Evolutionary conservation across 257 asterid species (phyloP).

Genomic region (Voacanga thouarsii): DNA sequence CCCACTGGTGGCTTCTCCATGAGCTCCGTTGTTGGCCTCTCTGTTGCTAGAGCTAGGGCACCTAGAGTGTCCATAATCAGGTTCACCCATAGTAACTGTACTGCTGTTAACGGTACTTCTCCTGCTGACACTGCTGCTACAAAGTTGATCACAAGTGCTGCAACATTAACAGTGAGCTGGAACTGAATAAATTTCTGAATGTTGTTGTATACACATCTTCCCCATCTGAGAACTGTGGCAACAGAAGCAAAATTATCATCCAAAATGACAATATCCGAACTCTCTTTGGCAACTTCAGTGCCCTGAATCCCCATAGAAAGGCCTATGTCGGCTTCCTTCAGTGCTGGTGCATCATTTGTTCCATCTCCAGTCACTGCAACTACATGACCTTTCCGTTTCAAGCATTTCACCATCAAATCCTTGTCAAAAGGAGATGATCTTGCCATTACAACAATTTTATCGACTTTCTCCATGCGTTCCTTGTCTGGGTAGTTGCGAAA

Average conservation of each 20-base stretch:
- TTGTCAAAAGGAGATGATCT: slow-evolving; percentile 78
- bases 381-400: slow-evolving; percentile 54
- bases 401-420: slow-evolving; percentile 67
- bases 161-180: slow-evolving; percentile 57
- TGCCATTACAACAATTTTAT: slow-evolving; percentile 57
- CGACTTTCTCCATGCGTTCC: slow-evolving; percentile 56
- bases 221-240: slow-evolving; percentile 48
- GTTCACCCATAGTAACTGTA: slow-evolving; percentile 53
- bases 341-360: slow-evolving; percentile 68
- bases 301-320: slow-evolving; percentile 77
- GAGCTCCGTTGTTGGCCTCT: slow-evolving; percentile 41
- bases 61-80: slow-evolving; percentile 50
- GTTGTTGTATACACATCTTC: slow-evolving; percentile 56
- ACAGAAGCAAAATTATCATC: slow-evolving; percentile 64
- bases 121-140: slow-evolving; percentile 61
- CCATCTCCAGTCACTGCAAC: slow-evolving; percentile 81
- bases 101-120: slow-evolving; percentile 65
- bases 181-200: slow-evolving; percentile 70
- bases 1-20: slow-evolving; percentile 44
- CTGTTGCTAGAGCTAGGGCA: slow-evolving; percentile 51
- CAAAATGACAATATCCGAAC: slow-evolving; percentile 71
- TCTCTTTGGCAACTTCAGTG: slow-evolving; percentile 64
- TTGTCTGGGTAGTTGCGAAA: slow-evolving; percentile 57
- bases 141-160: slow-evolving; percentile 50
- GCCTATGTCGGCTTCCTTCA: slow-evolving; percentile 67